Conservation (phyloP, 441 rosid species). For the Euphorbia celastroides region DNA sequence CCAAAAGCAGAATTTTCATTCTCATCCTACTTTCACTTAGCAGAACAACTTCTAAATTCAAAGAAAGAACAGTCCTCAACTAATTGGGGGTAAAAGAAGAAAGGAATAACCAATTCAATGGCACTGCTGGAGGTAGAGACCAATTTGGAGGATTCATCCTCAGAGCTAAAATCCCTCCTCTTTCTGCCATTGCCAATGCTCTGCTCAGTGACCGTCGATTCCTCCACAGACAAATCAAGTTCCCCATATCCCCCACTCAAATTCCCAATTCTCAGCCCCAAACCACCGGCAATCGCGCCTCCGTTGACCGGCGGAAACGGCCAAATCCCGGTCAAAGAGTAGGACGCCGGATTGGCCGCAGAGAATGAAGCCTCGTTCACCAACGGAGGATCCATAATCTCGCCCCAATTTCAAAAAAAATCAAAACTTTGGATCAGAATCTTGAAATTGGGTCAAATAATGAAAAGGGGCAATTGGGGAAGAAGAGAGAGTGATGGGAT, state of each 20-base stretch:
- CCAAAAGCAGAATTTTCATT: neutral
- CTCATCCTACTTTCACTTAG: no score
- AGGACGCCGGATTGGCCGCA: constrained; percentile 68
- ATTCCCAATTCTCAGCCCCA: constrained; percentile 53
- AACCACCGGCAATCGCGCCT: constrained; percentile 36
- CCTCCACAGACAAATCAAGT: constrained; percentile 58
- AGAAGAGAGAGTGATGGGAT: neutral
- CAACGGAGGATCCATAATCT: constrained; percentile 72
- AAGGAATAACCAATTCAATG: constrained; percentile 54
- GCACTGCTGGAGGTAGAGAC: constrained; percentile 73
- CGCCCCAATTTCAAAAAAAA: neutral
- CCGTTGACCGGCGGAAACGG: constrained; percentile 33
- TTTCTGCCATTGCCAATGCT: constrained; percentile 49
- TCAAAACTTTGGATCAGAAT: neutral
- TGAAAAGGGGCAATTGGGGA: neutral
- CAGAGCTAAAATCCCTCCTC: constrained; percentile 66
- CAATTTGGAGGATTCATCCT: constrained; percentile 66
- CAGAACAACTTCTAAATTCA: neutral
- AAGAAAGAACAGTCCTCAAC: neutral
- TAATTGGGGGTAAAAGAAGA: neutral
- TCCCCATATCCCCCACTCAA: constrained; percentile 38
- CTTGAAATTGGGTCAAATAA: constrained; percentile 7
- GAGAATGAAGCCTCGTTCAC: constrained; percentile 71
- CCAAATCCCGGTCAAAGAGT: constrained; percentile 80
- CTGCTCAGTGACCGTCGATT: constrained; percentile 76